Evolutionary conservation across 2,329 filamentous ascomycete species (phyloP).

Genomic region (Orbilia brochopaga): DNA sequence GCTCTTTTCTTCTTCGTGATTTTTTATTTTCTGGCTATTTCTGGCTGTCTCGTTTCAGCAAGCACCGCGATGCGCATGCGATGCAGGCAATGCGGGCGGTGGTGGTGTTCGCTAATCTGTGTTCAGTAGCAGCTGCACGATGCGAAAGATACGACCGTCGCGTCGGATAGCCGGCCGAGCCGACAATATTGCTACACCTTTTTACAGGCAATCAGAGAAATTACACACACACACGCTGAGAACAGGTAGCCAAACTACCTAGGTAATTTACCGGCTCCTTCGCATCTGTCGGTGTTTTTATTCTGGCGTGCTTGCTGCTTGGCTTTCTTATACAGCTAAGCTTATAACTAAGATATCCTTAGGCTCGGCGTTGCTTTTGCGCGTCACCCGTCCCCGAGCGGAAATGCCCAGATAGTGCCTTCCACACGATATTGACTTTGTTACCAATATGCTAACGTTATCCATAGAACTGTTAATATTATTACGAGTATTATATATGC

Average conservation of each 20-base stretch:
- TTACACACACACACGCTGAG: no score
- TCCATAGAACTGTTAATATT: no score
- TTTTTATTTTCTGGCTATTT: background rate
- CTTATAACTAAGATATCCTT: background rate
- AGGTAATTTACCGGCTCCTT: no score
- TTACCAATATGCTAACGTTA: background rate
- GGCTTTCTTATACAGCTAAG: no score
- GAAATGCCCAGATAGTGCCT: conserved; percentile 19
- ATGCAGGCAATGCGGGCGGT: conserved; percentile 1
- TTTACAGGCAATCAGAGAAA: no score
- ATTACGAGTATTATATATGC: no score
- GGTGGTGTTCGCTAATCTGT: background rate
- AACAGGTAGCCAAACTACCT: no score
- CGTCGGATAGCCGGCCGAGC: no score
- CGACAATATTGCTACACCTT: no score
- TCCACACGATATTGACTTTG: conserved; percentile 1
- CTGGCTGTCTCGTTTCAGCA: conserved; percentile 2
- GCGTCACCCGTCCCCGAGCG: conserved; percentile 25
- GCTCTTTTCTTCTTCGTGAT: background rate
- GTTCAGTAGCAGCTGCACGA: conserved; percentile 13
- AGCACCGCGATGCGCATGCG: conserved; percentile 5
- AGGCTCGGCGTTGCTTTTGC: conserved; percentile 2
- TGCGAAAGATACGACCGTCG: no score
- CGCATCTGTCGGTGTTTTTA: no score
- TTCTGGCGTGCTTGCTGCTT: no score